Conservation (phyloP, 495 filamentous ascomycete species). For the Pyronema omphalodes region DNA sequence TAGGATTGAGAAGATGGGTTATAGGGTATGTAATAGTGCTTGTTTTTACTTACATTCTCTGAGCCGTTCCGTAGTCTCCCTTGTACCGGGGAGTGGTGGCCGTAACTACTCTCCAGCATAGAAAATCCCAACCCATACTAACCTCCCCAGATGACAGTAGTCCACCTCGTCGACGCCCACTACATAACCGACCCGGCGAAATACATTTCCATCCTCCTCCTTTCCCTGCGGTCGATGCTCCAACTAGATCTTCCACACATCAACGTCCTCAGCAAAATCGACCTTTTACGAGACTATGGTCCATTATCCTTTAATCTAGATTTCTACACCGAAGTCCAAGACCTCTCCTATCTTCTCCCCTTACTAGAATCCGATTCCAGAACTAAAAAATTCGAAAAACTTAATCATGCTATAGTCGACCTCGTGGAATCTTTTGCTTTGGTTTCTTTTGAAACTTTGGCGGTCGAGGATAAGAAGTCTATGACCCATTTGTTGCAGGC, state of each 20-base stretch:
- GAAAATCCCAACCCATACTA: not conserved
- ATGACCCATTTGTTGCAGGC: constrained; percentile 80
- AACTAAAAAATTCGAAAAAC: constrained; percentile 52
- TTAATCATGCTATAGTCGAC: constrained; percentile 74
- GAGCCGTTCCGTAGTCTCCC: no score
- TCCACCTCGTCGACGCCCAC: constrained; percentile 84
- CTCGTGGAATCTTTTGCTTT: constrained; percentile 76
- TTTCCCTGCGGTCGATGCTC: constrained; percentile 87
- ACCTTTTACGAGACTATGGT: constrained; percentile 64
- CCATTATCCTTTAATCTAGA: constrained; percentile 83
- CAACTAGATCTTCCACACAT: constrained; percentile 91
- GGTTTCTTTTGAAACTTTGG: constrained; percentile 79
- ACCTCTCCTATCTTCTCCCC: constrained; percentile 66
- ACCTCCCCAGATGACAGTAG: constrained; percentile 52
- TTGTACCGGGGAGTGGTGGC: no score
- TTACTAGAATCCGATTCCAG: constrained; percentile 42
- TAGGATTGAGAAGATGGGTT: constrained; percentile 74
- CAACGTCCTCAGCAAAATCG: constrained; percentile 93
- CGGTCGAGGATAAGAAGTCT: constrained; percentile 85
- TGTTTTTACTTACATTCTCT: not conserved
- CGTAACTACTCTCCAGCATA: no score
- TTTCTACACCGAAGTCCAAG: constrained; percentile 96
- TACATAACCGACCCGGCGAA: constrained; percentile 78
- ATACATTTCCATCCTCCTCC: constrained; percentile 81
- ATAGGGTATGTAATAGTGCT: constrained; percentile 50